These are phyloP conservation scores for Coemansia sp. DNA, from an alignment of 192 early-diverging fungal genomes.

Conservation along the genomic window DNA sequence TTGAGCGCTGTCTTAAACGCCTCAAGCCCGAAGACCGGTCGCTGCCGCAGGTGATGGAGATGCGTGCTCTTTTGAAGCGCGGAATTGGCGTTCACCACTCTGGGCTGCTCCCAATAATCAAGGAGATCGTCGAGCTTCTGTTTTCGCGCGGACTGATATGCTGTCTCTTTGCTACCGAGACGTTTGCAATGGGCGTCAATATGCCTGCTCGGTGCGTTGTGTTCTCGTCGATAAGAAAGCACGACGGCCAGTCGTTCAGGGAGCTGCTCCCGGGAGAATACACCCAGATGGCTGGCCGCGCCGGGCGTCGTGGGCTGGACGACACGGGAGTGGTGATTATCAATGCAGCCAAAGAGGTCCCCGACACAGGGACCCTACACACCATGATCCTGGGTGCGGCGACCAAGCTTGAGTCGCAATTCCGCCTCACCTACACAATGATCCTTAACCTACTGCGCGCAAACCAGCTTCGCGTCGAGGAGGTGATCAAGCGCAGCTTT, in stretches of 20 bases:
- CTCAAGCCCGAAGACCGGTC: slow-evolving; percentile 80
- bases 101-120: slow-evolving; percentile 94
- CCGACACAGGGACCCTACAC: slow-evolving; percentile 59
- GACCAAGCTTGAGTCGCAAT: slow-evolving; percentile 90
- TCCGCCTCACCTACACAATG: slow-evolving; percentile 98
- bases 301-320: slow-evolving; percentile 92
- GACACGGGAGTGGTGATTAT: slow-evolving; percentile 91
- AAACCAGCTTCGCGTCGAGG: slow-evolving; percentile 92
- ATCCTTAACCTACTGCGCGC: slow-evolving; percentile 94
- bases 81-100: slow-evolving; percentile 98
- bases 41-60: slow-evolving; percentile 84
- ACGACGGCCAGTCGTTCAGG: slow-evolving; percentile 86
- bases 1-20: slow-evolving; percentile 74
- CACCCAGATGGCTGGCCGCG: slow-evolving; percentile 98
- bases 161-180: slow-evolving; percentile 97
- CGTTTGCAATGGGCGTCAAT: slow-evolving; percentile 99
- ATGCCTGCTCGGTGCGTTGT: slow-evolving; percentile 94
- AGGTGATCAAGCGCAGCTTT: slow-evolving; percentile 98
- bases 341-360: slow-evolving; percentile 57
- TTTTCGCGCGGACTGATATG: slow-evolving; percentile 87
- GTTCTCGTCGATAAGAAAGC: slow-evolving; percentile 86
- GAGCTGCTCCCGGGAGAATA: slow-evolving; percentile 93
- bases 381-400: slow-evolving; percentile 84
- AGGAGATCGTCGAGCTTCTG: slow-evolving; percentile 97
- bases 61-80: slow-evolving; percentile 77